Conservation (phyloP, 1,139 yeast genomes). For the Kurtzmaniella quercitrusa region DNA sequence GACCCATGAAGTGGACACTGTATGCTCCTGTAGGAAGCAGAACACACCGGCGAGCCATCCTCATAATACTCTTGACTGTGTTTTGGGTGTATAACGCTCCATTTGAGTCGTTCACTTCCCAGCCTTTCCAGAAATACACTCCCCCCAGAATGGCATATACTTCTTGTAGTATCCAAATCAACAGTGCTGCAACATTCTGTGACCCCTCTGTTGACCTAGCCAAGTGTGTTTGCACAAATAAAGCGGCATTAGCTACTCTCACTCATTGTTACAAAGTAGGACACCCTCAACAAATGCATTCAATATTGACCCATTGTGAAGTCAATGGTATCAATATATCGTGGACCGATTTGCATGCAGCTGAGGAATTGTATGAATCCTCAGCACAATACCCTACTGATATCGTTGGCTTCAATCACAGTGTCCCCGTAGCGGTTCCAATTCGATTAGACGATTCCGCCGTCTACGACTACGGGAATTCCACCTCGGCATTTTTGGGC, state of each 20-base stretch:
- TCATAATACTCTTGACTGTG: slow-evolving; percentile 13
- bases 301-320: slow-evolving; percentile 26
- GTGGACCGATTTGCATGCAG: slow-evolving; percentile 21
- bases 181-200: slow-evolving; percentile 23
- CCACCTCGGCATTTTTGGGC: slow-evolving; percentile 10
- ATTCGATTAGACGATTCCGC: slow-evolving; percentile 15
- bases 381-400: slow-evolving; percentile 23
- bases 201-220: slow-evolving; percentile 4
- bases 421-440: slow-evolving; percentile 12
- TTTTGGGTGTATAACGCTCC: slow-evolving; percentile 21
- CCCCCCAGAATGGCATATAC: slow-evolving; percentile 25
- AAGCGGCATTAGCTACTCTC: slow-evolving; percentile 37
- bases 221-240: slow-evolving; percentile 26
- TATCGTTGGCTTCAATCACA: slow-evolving; percentile 8
- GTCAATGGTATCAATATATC: slow-evolving; percentile 25
- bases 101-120: slow-evolving; percentile 26
- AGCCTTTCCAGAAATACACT: slow-evolving; percentile 32
- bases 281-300: slow-evolving; percentile 19
- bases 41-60: not conserved
- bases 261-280: slow-evolving; percentile 31
- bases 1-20: not conserved
- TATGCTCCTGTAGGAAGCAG: not conserved
- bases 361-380: slow-evolving; percentile 37
- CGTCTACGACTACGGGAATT: slow-evolving; percentile 12
- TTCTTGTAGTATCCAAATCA: slow-evolving; percentile 28